These are phyloP conservation scores for Aspergillus saccharolyticus DNA, from an alignment of 495 filamentous ascomycete genomes.

Conservation along the genomic window DNA sequence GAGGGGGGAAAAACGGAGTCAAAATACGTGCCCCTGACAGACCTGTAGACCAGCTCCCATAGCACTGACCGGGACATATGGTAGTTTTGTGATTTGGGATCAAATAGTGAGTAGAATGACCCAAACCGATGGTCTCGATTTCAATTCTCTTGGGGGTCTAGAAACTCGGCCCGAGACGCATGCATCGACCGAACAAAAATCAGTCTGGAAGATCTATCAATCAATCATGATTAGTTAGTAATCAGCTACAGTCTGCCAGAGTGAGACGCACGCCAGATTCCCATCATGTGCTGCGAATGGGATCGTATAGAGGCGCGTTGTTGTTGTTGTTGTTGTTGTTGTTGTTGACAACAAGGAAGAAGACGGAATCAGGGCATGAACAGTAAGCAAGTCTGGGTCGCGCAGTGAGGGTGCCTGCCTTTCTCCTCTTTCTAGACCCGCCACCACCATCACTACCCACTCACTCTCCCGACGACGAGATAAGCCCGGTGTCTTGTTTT, in stretches of 20 bases:
- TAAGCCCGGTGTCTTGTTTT: too few species aligned
- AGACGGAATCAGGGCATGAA: not conserved
- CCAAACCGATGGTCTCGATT: not conserved
- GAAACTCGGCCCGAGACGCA: not conserved
- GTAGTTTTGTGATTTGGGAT: too few species aligned
- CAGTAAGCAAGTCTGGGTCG: not conserved
- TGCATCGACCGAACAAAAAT: not conserved
- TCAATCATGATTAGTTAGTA: not conserved
- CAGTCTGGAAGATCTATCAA: not conserved
- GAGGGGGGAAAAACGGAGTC: too few species aligned
- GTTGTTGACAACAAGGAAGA: not conserved
- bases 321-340: too few species aligned
- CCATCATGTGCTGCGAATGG: not conserved
- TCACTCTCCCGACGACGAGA: constrained; percentile 5
- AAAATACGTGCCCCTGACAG: not conserved
- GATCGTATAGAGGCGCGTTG: not conserved
- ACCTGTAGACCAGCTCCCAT: not conserved
- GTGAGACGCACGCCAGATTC: not conserved
- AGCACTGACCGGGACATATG: too few species aligned
- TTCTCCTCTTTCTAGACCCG: not conserved
- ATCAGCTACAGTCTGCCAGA: not conserved
- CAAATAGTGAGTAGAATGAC: not conserved
- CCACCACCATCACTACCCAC: constrained; percentile 3
- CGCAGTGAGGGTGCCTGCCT: not conserved
- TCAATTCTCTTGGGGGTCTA: not conserved